Conservation (phyloP, 2,329 filamentous ascomycete species). For the Pestalotiopsis sp. region DNA sequence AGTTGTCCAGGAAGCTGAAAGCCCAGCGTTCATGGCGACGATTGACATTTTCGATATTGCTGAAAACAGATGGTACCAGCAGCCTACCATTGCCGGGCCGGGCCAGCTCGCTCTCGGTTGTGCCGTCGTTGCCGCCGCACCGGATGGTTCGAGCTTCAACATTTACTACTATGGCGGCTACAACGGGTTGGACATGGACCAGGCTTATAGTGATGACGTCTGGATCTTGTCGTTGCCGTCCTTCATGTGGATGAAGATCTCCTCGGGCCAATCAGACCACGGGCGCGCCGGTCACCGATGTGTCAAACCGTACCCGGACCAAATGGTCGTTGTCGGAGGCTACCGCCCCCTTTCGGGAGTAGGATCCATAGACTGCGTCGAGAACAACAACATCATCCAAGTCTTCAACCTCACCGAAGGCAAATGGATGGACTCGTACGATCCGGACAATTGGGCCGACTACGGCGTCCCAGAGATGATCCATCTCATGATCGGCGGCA, state of each 20-base stretch:
- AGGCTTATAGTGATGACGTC: slow-evolving; percentile 63
- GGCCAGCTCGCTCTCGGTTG: slow-evolving; percentile 66
- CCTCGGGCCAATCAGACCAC: slow-evolving; percentile 44
- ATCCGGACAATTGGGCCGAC: slow-evolving; percentile 60
- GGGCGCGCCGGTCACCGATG: slow-evolving; percentile 75
- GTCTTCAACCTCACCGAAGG: slow-evolving; percentile 74
- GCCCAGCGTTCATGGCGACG: slow-evolving; percentile 69
- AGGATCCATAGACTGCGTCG: slow-evolving; percentile 43
- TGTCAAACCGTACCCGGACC: slow-evolving; percentile 73
- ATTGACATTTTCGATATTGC: slow-evolving; percentile 81
- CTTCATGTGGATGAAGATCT: slow-evolving; percentile 73
- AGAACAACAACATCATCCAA: slow-evolving; percentile 49
- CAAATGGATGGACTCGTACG: slow-evolving; percentile 71
- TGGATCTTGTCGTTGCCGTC: slow-evolving; percentile 81
- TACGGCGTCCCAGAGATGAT: slow-evolving; percentile 72
- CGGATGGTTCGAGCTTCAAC: slow-evolving; percentile 74
- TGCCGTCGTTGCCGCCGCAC: slow-evolving; percentile 71
- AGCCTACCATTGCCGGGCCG: slow-evolving; percentile 63
- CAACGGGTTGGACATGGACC: slow-evolving; percentile 45
- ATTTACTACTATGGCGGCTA: slow-evolving; percentile 87
- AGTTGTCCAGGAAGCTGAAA: slow-evolving; percentile 56
- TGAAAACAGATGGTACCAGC: slow-evolving; percentile 66
- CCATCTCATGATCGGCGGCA: slow-evolving; percentile 67
- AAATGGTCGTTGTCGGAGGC: slow-evolving; percentile 80
- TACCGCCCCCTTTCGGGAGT: slow-evolving; percentile 41